Evolutionary conservation across 768 basidiomycete species (phyloP), one percentile per base, ranked within the genome.

Genomic region (Hemileccinum impolitum): DNA sequence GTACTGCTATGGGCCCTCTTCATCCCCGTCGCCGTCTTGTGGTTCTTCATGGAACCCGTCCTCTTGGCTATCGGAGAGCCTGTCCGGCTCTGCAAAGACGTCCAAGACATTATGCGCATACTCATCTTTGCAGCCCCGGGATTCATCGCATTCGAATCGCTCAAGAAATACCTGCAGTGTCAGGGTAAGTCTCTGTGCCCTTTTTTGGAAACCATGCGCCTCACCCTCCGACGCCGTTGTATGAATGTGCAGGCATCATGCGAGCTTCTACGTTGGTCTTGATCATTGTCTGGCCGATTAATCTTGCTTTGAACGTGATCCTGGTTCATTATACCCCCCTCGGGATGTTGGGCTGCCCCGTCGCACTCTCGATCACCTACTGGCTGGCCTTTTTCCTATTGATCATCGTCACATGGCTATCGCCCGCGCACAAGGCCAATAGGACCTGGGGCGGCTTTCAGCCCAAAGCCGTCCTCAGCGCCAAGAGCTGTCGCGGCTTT

Each of bases 81-180:
- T 4, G 68, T 56, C 15, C 63, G 61, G 10, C 76, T 90, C 35
- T 79, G 81, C 52, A 66, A 65, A 39, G 79, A 84, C 53, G 84
- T 85, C 0, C 82, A 89, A 59, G 55, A 60, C 13, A 87, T 86
- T 59, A 68, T 90, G 56, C 80, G 87, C 8, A 63, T 88, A 26
- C 68, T 89, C 40, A 73, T 82, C 39, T 38, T 82, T 35, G 85
- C 80, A 2, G 84, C 81, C 0, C 88, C 88, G 0, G 87, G 79
- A 2, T 87, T 87, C 59, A 80, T 87, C 56, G 85, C 79, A 2
- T 87, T 87, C 49, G 85, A 90, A 63, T 82, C 79, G 48, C 69
- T 88, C 56, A 89, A 89, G 64, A 89, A 86, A 65, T 90, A 87
- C 64, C 63, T 90, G 21, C 87, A 88, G 59, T 87, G 85, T 50